Conservation (phyloP, 2,329 filamentous ascomycete genomes). For the Pseudocercospora fijiensis region DNA sequence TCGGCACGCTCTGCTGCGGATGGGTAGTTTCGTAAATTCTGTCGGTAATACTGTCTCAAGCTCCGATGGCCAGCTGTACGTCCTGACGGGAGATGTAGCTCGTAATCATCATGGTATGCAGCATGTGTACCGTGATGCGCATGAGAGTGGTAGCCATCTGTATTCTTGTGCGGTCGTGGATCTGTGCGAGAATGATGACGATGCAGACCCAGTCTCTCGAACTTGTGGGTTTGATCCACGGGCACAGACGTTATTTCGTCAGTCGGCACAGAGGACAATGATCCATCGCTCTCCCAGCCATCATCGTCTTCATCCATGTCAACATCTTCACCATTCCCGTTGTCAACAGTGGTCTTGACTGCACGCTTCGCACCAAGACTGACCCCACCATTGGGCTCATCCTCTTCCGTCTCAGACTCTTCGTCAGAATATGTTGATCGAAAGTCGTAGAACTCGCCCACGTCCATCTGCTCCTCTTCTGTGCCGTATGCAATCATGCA, state of each 20-base stretch:
- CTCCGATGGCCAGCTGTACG: constrained; percentile 87
- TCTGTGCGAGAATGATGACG: constrained; percentile 71
- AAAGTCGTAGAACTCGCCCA: constrained; percentile 98
- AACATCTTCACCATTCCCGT: constrained; percentile 57
- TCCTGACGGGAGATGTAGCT: constrained; percentile 88
- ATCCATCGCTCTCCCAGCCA: constrained; percentile 93
- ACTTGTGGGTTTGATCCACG: constrained; percentile 70
- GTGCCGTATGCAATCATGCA: constrained; percentile 93
- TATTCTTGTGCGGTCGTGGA: constrained; percentile 69
- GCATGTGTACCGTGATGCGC: constrained; percentile 70
- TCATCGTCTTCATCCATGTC: constrained; percentile 61
- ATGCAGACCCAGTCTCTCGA: constrained; percentile 69
- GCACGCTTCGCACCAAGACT: constrained; percentile 66
- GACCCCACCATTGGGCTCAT: constrained; percentile 56
- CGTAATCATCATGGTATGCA: constrained; percentile 88
- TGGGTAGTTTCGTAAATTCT: constrained; percentile 86
- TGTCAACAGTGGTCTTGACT: constrained; percentile 44
- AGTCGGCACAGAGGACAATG: constrained; percentile 78
- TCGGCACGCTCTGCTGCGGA: constrained; percentile 72
- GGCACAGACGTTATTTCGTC: constrained; percentile 78
- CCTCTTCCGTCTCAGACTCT: constrained; percentile 58
- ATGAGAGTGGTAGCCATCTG: constrained; percentile 78
- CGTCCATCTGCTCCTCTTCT: constrained; percentile 86
- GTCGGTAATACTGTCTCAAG: constrained; percentile 81
- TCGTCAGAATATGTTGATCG: constrained; percentile 88